Base-by-base conservation (phyloP, 2,329 filamentous ascomycete genomes). In the Colletotrichum tropicicola region DNA sequence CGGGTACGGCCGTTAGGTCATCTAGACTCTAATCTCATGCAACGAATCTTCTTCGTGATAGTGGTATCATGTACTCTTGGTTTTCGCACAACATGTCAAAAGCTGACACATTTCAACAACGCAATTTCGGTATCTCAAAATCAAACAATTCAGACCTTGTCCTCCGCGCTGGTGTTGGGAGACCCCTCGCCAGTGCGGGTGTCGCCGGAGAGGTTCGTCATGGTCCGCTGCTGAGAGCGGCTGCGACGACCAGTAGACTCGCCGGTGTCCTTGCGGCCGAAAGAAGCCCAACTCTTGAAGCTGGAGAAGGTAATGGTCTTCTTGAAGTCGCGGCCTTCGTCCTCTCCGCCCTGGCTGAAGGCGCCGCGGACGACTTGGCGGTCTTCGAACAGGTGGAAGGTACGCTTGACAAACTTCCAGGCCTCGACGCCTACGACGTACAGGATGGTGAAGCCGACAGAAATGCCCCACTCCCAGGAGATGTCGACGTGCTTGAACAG, bases 401-500 rank as follows among this genome's bases (percentile, higher is more conserved):
- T 71, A 52, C 91, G 82, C 86, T 94, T 94, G 66, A 78, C 75
- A 70, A 84, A 84, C 80, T 94, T 93, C 91, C 91, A 94, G 9
- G 79, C 74, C 80, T 94, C 92, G 41, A 93, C 84, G 25, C 89
- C 89, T 0, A 83, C 75, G 48, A 94, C 84, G 72, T 91, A 94
- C 4, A 92, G 73, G 12, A 89, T 68, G 0, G 89, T 85, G 62
- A 87, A 87, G 19, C 88, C 85, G 30, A 92, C 80, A 0, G 91
- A 86, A 6, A 94, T 80, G 2, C 84, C 87, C 91, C 91, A 94
- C 74, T 93, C 91, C 92, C 91, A 94, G 17, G 81, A 84, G 70
- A 94, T 93, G 17, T 82, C 84, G 7, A 79, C 84, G 78, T 93
- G 91, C 79, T 91, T 91, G 83, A 93, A 92, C 37, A 93, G 90